Percentiles rank a stretch among this genome's conserved stretches.
These are phyloP conservation scores for Cercospora nicotianae DNA, from an alignment of 2,329 filamentous ascomycete genomes.

Conservation along the genomic window DNA sequence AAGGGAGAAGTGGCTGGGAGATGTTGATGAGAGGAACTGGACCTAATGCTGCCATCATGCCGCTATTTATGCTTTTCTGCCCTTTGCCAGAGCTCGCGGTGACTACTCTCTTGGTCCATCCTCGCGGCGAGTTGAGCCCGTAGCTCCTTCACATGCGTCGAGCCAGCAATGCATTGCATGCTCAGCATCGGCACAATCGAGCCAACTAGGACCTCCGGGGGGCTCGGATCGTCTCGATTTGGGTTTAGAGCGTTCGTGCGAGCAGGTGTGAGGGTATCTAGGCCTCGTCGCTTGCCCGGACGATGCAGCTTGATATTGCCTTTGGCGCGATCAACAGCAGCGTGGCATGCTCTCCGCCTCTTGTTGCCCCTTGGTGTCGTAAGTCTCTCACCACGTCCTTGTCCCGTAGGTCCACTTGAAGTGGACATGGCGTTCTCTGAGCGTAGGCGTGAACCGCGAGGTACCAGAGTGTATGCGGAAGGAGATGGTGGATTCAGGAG, in stretches of 20 bases:
- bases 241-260: conserved; percentile 42
- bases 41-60: conserved; percentile 18
- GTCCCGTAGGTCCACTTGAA: conserved; percentile 26
- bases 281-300: conserved; percentile 29
- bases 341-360: conserved; percentile 50
- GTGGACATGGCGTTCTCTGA: conserved; percentile 24
- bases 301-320: conserved; percentile 31
- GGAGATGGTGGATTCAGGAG: conserved; percentile 6
- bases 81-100: conserved; percentile 7
- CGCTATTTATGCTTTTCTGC: conserved; percentile 38
- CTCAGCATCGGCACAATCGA: conserved; percentile 26
- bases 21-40: conserved; percentile 21
- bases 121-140: conserved; percentile 21
- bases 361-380: conserved; percentile 41
- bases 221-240: conserved; percentile 43
- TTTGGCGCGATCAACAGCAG: conserved; percentile 34
- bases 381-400: conserved; percentile 42
- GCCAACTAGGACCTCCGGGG: conserved; percentile 50
- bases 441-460: conserved; percentile 22
- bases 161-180: conserved; percentile 19
- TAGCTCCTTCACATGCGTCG: conserved; percentile 20
- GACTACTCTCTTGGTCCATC: conserved; percentile 10
- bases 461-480: conserved; percentile 13
- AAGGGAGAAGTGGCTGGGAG: conserved; percentile 24
- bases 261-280: conserved; percentile 31